Evolutionary conservation across 306 rosid species (phyloP).

Genomic region (Cicer chorassanicum): DNA sequence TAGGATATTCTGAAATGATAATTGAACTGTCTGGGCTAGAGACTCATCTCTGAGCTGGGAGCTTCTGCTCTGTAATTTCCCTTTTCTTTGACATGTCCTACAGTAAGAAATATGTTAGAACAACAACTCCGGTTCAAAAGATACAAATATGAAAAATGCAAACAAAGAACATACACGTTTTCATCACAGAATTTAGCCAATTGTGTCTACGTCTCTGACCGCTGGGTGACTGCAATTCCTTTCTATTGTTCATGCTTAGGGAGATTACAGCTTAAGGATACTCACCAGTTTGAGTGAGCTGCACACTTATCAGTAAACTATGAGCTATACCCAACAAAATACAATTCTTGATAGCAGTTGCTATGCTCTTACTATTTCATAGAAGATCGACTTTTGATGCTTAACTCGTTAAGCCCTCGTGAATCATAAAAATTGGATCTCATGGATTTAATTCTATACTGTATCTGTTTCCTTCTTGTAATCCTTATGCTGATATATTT

Average conservation of each 20-base stretch:
- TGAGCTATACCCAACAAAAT: background rate
- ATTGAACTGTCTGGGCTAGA: background rate
- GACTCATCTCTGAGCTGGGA: background rate
- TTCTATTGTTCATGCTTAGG: too few species aligned
- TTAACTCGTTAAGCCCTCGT: constrained; percentile 14
- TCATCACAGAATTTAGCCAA: too few species aligned
- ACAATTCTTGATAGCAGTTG: background rate
- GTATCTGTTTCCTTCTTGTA: constrained; percentile 18
- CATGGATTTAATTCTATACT: constrained; percentile 29
- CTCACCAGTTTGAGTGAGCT: too few species aligned
- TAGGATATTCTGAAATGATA: background rate
- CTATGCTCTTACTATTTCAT: background rate
- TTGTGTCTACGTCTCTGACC: too few species aligned
- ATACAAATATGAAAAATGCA: too few species aligned
- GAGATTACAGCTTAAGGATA: too few species aligned
- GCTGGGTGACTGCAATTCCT: too few species aligned
- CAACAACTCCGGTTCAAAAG: too few species aligned
- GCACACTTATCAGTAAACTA: too few species aligned
- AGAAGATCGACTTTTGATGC: constrained; percentile 8
- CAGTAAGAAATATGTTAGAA: background rate
- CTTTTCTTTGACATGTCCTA: background rate
- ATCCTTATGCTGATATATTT: constrained; percentile 11
- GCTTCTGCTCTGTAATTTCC: background rate
- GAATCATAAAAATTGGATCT: constrained; percentile 17
- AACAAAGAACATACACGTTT: too few species aligned